Base-by-base conservation (phyloP, 257 asterid species). In the Agastache rugosa region DNA sequence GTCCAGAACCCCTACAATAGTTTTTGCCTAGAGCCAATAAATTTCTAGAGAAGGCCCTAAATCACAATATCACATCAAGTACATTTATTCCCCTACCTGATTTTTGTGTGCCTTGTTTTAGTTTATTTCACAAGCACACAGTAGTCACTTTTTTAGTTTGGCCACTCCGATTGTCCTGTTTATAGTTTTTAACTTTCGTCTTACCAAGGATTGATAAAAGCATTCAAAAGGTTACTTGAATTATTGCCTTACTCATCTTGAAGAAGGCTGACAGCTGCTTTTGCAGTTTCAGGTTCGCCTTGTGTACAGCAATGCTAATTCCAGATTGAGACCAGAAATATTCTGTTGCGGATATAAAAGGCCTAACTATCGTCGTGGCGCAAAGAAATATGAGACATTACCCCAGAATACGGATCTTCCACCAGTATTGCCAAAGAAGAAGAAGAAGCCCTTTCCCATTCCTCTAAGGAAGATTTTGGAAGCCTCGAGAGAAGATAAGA, bases 391-490 rank as follows among this genome's bases (percentile, higher is more conserved):
- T 27, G 90, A 87, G 54, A 48, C 34, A 35, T 23, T 72, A 35
- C 88, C 86, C 55, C 98, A 94, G 81, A 94, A 92, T 81, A 82
- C 73, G 47, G 98, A 94, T 79, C 90, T 94, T 70, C 99, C 99
- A 11, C 87, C 87, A 0, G 8, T 84, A 5, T 86, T 81, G 53
- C 89, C 98, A 39, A 90, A 83, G 90, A 89, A 87, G 44, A 90
- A 94, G 88, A 92, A 94, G 83, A 92, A 94, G 85, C 98, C 98
- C 3, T 92, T 44, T 80, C 96, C 98, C 48, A 80, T 87, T 76
- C 98, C 99, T 25, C 35, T 92, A 11, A 90, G 82, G 87, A 85
- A 87, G 83, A 90, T 94, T 77, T 85, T 72, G 78, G 83, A 85
- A 70, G 96, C 86, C 10, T 87, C 91, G 15, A 83, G 96, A 82